Conservation (phyloP, 2,329 filamentous ascomycete genomes). For the Aspergillus eucalypticola region DNA sequence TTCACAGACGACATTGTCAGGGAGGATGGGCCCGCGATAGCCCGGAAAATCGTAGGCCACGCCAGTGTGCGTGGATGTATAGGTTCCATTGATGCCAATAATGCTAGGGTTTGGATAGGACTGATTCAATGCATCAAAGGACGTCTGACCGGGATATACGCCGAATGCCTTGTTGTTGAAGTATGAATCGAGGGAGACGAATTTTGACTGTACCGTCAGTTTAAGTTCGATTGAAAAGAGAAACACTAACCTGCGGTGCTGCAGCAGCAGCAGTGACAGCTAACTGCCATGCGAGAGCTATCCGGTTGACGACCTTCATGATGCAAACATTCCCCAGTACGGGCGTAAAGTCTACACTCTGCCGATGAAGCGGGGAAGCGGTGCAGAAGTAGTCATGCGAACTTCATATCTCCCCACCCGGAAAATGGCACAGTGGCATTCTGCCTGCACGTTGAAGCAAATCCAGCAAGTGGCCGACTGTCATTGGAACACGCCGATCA, state of each 20-base stretch:
- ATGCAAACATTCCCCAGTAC: no score
- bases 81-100: not conserved
- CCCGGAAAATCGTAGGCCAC: not conserved
- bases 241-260: not conserved
- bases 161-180: constrained; percentile 7
- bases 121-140: not conserved
- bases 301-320: not conserved
- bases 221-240: not conserved
- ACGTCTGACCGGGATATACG: not conserved
- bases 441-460: not conserved
- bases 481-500: not conserved
- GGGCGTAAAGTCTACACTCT: no score
- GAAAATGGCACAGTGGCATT: constrained; percentile 9
- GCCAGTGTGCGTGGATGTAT: not conserved
- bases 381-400: not conserved
- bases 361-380: no score
- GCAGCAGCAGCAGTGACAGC: not conserved
- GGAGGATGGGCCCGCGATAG: not conserved
- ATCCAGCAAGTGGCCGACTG: not conserved
- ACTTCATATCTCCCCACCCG: not conserved
- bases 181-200: not conserved
- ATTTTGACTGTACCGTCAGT: not conserved
- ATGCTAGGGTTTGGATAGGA: not conserved
- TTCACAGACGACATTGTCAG: not conserved
- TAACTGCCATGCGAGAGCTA: not conserved